These are phyloP conservation scores for Berberis vulgaris DNA, from an alignment of 164 flowering plant genomes.

Conservation along the genomic window DNA sequence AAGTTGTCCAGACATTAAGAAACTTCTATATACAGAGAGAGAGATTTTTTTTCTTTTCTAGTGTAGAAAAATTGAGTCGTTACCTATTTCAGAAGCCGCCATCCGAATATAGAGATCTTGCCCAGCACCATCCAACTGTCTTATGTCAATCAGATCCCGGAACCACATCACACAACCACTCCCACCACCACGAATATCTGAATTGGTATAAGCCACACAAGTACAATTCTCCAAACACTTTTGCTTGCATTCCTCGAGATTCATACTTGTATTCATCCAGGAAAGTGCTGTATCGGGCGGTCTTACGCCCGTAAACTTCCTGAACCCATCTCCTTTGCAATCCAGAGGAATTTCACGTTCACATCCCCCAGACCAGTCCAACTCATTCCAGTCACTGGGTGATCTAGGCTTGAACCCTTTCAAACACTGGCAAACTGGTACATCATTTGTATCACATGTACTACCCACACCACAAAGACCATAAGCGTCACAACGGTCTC, in stretches of 20 bases:
- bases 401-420: constrained; percentile 3
- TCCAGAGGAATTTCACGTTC: neutral
- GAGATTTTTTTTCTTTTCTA: too few species aligned
- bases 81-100: constrained; percentile 23
- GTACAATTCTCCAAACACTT: constrained; percentile 25
- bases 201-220: constrained; percentile 26
- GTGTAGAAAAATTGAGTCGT: neutral
- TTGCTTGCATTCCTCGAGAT: constrained; percentile 14
- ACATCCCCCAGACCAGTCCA: constrained; percentile 4
- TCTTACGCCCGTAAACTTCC: constrained; percentile 6
- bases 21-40: neutral
- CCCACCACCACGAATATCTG: constrained; percentile 10
- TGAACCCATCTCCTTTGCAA: constrained; percentile 8
- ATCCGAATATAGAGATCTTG: constrained; percentile 23
- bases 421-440: constrained; percentile 7
- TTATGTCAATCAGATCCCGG: constrained; percentile 19
- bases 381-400: neutral
- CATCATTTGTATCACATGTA: neutral
- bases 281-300: constrained; percentile 17
- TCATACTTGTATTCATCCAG: constrained; percentile 7
- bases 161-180: constrained; percentile 29
- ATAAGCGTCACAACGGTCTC: constrained; percentile 11
- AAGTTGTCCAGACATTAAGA: neutral
- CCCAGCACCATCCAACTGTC: constrained; percentile 6
- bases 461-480: constrained; percentile 3